Evolutionary conservation across 805 yeast species (phyloP).

Genomic region (Ogataea thermomethanolica): DNA sequence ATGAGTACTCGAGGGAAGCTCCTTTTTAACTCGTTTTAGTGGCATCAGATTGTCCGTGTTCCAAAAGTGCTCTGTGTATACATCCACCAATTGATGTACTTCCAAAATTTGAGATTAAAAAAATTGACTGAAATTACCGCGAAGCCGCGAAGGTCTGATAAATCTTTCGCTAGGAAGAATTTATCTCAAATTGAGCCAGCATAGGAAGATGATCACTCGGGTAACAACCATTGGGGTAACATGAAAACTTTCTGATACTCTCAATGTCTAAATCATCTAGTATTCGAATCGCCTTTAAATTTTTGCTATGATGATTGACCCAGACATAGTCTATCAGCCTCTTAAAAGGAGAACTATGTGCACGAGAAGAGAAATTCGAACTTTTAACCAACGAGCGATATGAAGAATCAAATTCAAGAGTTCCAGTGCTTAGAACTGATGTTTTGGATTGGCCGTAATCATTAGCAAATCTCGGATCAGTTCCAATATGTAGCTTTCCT

Average conservation of each 20-base stretch:
- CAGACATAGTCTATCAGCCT: constrained; percentile 59
- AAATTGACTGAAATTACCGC: neutral
- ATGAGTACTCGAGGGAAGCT: constrained; percentile 6
- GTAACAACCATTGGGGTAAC: constrained; percentile 54
- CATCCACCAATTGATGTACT: no score
- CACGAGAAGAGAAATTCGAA: constrained; percentile 33
- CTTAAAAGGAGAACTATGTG: constrained; percentile 47
- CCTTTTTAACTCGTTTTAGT: neutral
- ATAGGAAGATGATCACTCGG: constrained; percentile 50
- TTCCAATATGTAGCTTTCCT: constrained; percentile 20
- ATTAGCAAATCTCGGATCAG: constrained; percentile 20
- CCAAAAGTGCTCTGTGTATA: no score
- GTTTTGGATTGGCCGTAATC: constrained; percentile 20
- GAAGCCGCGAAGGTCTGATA: neutral
- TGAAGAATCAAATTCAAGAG: constrained; percentile 27
- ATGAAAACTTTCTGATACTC: constrained; percentile 31
- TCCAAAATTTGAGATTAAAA: neutral
- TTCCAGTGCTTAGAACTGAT: constrained; percentile 10
- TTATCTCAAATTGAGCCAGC: constrained; percentile 21
- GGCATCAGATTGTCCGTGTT: neutral
- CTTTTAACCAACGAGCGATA: constrained; percentile 25
- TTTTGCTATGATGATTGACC: constrained; percentile 38
- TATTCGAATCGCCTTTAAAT: constrained; percentile 40
- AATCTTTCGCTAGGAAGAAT: neutral
- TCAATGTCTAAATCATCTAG: constrained; percentile 46